Base-by-base conservation (phyloP, 2,329 filamentous ascomycete species). In the Aspergillus candidus region DNA sequence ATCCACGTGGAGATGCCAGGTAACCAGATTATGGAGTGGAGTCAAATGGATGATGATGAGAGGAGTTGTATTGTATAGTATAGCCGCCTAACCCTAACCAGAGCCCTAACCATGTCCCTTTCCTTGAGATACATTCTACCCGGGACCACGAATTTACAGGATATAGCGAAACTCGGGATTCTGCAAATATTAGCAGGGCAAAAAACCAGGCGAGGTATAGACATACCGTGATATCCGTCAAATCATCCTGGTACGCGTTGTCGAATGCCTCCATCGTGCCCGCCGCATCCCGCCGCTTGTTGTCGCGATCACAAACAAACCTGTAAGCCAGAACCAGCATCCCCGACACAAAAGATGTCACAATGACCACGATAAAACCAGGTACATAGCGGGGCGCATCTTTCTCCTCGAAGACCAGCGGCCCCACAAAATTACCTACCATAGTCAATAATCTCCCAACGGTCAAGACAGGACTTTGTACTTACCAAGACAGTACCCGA, bases 171-270 rank as follows among this genome's bases (percentile, higher is more conserved):
- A 47, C 15, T 47, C 44, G 15, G 47, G 47, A 36, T 50, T 50
- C 47, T 50, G 33, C n/a, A 11, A 3, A 30, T 11, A 31, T 40
- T 33, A 38, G 32, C 41, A 32, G 29, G n/a, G 13, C 4, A 1
- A 4, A 4, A 0, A 11, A 6, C 18, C 11, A 1, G n/a, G 30
- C 5, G 11, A 4, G 6, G 18, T 10, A 29, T 29, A 12, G 10
- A 43, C 53, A 30, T 41, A 52, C 56, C 30, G 47, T 69, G 38
- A 53, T 66, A 51, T 77, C 73, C 4, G 73, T 77, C 34, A 75
- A 59, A 48, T 76, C 73, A 54, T 77, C 73, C 40, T 77, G 71
- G 44, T 74, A 77, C 0, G 74, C 74, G 53, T 77, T 68, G 36
- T 77, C 74, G 37, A 69, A 77, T 1, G 65, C 72, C 55, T 77